Base-by-base conservation (phyloP, 2,329 filamentous ascomycete species). In the Ophiocordyceps camponoti-rufipedis region DNA sequence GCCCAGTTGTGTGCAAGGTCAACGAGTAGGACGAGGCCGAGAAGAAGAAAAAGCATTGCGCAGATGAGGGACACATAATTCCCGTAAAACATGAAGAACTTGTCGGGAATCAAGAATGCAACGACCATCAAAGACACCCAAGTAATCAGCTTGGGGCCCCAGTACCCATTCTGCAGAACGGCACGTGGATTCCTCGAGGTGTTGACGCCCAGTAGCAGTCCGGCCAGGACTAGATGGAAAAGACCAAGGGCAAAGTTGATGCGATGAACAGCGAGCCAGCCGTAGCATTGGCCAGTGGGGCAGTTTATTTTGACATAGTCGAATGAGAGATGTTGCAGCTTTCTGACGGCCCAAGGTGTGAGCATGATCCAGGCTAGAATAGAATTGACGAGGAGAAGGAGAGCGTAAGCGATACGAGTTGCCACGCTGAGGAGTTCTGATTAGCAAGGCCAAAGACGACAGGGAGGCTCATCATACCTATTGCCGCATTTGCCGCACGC, bases 341-440 rank as follows among this genome's bases (percentile, higher is more conserved):
- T 96, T 57, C 94, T 85, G 59, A 98, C 85, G 32, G 91, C 91
- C 91, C 91, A 98, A 45, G 87, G 85, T 19, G 91, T 98, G 67
- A 98, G 86, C 86, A 96, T 94, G 54, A 98, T 85, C 91, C 91
- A 98, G 33, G 91, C 89, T 44, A 96, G 62, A 52, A 96, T 94
- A 48, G 89, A 95, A 72, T 98, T 98, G 64, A 96, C 67, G 53
- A 98, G 79, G 46, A 98, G 83, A 50, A 98, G 82, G 57, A 96
- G 77, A 51, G 91, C 88, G 62, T 94, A 95, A 58, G 85, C 89
- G 67, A 96, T 93, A 69, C 91, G 85, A 53, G 91, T 98, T 47
- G 88, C 88, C 67, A 96, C 88, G 66, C 87, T 93, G 54, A 5
- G 32, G 14, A 11, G n/a, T 5, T 6, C 2, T 4, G 4, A 12